Percentiles rank a stretch among this genome's conserved stretches.
Evolutionary conservation across 441 rosid genomes (phyloP).

Genomic region (Capsella rubella): DNA sequence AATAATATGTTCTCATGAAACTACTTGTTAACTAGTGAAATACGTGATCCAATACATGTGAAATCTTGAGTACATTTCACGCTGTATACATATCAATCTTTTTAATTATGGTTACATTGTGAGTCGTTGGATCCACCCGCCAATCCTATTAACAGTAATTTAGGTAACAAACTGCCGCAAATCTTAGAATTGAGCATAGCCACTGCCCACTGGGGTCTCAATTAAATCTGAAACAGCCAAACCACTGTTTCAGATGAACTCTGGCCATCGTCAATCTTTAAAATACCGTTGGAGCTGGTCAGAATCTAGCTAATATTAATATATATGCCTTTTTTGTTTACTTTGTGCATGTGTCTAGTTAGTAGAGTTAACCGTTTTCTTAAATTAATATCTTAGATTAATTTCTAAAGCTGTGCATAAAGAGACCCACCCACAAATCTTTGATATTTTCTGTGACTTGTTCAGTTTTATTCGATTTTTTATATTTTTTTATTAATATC

Average conservation of each 20-base stretch:
- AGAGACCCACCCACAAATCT: neutral
- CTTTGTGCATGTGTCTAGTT: neutral
- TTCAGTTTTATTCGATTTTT: too few species aligned
- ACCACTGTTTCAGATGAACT: neutral
- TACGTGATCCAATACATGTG: neutral
- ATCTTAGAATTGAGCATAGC: neutral
- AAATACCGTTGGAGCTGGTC: neutral
- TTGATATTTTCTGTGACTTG: neutral
- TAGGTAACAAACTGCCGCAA: neutral
- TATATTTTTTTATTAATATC: too few species aligned
- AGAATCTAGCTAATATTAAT: neutral
- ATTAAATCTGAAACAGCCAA: neutral
- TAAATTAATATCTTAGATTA: neutral
- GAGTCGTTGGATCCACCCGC: neutral
- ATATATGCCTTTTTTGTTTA: neutral
- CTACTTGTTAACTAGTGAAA: neutral
- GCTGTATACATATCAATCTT: neutral
- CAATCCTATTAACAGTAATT: neutral
- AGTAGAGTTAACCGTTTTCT: neutral
- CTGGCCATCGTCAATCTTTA: neutral
- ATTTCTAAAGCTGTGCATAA: neutral
- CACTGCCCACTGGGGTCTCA: neutral
- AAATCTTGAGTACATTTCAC: constrained; percentile 8
- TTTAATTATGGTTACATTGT: neutral
- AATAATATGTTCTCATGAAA: constrained; percentile 1